These are phyloP conservation scores for Eimeria praecox DNA, from an alignment of 169 alveolate species.

Conservation along the genomic window DNA sequence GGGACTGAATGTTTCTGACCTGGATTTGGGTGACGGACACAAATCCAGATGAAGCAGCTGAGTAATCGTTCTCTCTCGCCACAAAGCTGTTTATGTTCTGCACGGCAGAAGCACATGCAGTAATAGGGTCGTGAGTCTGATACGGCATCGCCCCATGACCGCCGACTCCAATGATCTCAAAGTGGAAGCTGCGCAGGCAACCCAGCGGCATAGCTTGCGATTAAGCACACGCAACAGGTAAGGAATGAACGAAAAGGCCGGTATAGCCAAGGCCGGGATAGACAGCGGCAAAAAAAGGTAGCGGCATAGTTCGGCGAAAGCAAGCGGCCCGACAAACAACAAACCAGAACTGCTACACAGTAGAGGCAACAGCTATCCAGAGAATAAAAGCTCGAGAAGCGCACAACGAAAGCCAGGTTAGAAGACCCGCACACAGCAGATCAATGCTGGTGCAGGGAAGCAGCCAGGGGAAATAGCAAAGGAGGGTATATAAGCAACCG, in stretches of 20 bases:
- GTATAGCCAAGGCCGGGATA: background rate
- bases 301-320: background rate
- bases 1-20: background rate
- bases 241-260: background rate
- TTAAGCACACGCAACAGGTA: background rate
- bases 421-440: background rate
- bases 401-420: background rate
- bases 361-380: background rate
- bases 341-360: background rate
- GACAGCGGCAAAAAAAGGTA: background rate
- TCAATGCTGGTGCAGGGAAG: background rate
- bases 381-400: background rate
- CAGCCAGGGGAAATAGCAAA: background rate
- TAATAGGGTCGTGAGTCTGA: conserved; percentile 74
- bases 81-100: conserved; percentile 63
- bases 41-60: conserved; percentile 45
- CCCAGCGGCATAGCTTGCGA: background rate
- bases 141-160: conserved; percentile 83
- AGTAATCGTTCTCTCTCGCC: conserved; percentile 78
- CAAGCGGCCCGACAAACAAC: background rate
- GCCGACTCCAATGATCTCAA: conserved; percentile 73
- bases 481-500: background rate
- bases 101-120: conserved; percentile 78
- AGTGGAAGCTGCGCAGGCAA: conserved; percentile 67
- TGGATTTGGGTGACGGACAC: conserved; percentile 79